Percentiles rank a stretch among this genome's conserved stretches.
phyloP scores from a whole-genome alignment of 2,329 filamentous ascomycete genomes.

The Aspergillus viridinutans region DNA sequence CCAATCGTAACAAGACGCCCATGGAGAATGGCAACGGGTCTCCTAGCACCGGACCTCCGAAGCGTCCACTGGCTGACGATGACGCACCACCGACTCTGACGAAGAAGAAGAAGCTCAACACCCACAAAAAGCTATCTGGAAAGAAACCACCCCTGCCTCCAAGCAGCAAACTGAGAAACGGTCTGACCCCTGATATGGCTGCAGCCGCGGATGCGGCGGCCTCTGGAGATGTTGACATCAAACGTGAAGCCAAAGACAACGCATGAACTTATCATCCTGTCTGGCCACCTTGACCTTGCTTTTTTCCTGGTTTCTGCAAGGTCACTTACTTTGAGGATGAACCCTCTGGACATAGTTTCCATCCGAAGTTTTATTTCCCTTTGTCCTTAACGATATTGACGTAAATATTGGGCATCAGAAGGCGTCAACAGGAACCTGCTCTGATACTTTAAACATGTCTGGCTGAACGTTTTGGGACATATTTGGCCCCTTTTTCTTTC shows the following conservation, averaged over 20 bases:
- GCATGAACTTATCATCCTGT: constrained; percentile 4
- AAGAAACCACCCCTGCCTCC: constrained; percentile 34
- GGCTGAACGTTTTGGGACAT: constrained; percentile 18
- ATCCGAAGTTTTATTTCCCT: constrained; percentile 6
- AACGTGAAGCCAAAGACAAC: constrained; percentile 32
- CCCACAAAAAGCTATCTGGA: constrained; percentile 32
- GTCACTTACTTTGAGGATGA: constrained; percentile 10
- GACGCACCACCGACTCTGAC: constrained; percentile 43
- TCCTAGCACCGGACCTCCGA: constrained; percentile 29
- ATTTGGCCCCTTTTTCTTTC: constrained; percentile 16
- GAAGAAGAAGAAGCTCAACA: constrained; percentile 47
- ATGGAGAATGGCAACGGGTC: constrained; percentile 42
- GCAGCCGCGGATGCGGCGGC: constrained; percentile 22
- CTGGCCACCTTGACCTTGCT: background rate
- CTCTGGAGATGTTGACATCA: constrained; percentile 28
- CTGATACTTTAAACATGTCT: constrained; percentile 11
- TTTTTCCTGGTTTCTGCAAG: background rate
- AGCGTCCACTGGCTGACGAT: constrained; percentile 37
- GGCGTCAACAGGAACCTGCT: constrained; percentile 21
- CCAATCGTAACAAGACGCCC: constrained; percentile 43
- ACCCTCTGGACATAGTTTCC: constrained; percentile 17
- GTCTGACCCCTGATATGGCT: constrained; percentile 34
- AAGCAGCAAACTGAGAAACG: constrained; percentile 40
- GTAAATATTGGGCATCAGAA: constrained; percentile 25
- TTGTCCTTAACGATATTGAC: constrained; percentile 20